Percentiles rank a stretch among this genome's conserved stretches.
These are phyloP conservation scores for Monosporascus sp. DNA, from an alignment of 2,329 filamentous ascomycete species.

Conservation along the genomic window DNA sequence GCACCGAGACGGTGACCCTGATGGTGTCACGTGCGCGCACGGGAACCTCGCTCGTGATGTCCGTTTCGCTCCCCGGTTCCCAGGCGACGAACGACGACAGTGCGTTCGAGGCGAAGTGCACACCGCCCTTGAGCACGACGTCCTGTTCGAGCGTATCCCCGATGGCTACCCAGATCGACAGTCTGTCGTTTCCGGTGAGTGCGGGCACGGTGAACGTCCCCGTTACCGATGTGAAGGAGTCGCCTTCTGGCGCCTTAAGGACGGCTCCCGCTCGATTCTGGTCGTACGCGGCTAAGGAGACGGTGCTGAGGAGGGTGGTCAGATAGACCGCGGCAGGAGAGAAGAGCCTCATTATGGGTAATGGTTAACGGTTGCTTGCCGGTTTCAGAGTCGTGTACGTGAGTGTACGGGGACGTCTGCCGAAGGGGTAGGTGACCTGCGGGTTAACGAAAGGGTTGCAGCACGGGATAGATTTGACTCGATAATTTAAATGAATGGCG, in stretches of 20 bases:
- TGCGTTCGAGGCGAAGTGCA: constrained; percentile 5
- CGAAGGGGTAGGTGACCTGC: background rate
- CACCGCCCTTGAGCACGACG: constrained; percentile 10
- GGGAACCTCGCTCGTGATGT: constrained; percentile 7
- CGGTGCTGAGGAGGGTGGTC: background rate
- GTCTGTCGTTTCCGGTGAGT: constrained; percentile 4
- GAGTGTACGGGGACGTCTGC: background rate
- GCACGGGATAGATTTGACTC: background rate
- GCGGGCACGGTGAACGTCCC: constrained; percentile 9
- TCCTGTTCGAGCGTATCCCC: constrained; percentile 11
- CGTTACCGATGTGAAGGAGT: constrained; percentile 8
- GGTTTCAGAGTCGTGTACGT: background rate
- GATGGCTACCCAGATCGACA: constrained; percentile 12
- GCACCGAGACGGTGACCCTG: constrained; percentile 6
- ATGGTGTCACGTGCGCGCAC: constrained; percentile 7
- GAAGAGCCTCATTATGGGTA: constrained; percentile 2
- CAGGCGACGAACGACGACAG: constrained; percentile 7
- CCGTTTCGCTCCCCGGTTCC: constrained; percentile 7
- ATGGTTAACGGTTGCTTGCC: background rate
- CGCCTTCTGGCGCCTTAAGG: constrained; percentile 7
- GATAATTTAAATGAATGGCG: background rate
- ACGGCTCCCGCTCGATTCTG: constrained; percentile 11
- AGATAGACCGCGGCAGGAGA: background rate
- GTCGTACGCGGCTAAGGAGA: constrained; percentile 9
- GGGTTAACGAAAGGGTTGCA: background rate